Conservation (phyloP, 768 basidiomycete species). For the Postia placenta region DNA sequence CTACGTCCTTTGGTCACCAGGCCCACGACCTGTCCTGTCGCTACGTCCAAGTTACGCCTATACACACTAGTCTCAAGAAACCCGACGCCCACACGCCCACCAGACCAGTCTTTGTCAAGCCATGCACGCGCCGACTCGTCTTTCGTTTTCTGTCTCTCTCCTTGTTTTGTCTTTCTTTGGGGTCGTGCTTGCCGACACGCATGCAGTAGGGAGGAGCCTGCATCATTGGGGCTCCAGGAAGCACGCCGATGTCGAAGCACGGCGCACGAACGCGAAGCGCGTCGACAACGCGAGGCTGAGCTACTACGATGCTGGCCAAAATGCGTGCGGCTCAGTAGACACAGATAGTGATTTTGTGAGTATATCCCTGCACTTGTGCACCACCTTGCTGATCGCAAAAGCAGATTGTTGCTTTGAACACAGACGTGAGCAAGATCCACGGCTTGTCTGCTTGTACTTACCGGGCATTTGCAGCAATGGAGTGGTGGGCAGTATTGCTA, state of each 20-base stretch:
- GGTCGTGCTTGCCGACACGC: background rate
- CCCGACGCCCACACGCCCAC: no score
- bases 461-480: constrained; percentile 45
- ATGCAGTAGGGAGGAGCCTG: background rate
- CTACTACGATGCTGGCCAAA: constrained; percentile 18
- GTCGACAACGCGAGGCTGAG: constrained; percentile 14
- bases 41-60: background rate
- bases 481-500: constrained; percentile 47
- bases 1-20: background rate
- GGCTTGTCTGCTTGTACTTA: background rate
- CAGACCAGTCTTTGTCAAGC: no score
- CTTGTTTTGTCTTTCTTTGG: constrained; percentile 1
- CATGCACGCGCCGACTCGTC: background rate
- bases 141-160: constrained; percentile 1
- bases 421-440: constrained; percentile 15
- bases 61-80: background rate
- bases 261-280: constrained; percentile 1
- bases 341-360: constrained; percentile 15
- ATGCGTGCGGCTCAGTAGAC: constrained; percentile 17
- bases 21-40: background rate
- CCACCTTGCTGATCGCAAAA: background rate
- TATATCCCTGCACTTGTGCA: background rate
- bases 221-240: background rate
- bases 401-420: constrained; percentile 49
- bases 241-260: background rate